These are phyloP conservation scores for Neoarthrinium moseri DNA, from an alignment of 2,329 filamentous ascomycete species.

Conservation along the genomic window DNA sequence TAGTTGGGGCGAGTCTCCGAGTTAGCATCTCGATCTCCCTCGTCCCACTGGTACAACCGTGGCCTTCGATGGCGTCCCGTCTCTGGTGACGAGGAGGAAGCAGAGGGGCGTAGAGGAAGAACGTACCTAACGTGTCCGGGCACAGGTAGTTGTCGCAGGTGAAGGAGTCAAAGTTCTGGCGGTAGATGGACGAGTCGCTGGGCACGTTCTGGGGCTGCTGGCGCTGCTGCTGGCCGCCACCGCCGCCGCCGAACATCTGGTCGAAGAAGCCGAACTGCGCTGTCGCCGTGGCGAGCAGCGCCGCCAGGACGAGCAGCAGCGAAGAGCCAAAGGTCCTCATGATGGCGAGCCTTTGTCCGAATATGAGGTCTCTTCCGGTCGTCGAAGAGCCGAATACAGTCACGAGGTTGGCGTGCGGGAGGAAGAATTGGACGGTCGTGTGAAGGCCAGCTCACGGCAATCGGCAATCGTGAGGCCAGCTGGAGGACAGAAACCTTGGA, in stretches of 20 bases:
- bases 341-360: too few relatives aligned
- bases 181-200: constrained; percentile 79
- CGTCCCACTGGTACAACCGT: not conserved
- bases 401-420: not conserved
- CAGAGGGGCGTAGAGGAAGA: not conserved
- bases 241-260: constrained; percentile 77
- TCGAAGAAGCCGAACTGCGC: constrained; percentile 98
- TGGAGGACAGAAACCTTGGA: too few relatives aligned
- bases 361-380: too few relatives aligned
- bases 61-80: not conserved
- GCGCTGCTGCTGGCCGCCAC: constrained; percentile 41
- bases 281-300: constrained; percentile 56
- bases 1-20: constrained; percentile 14
- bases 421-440: not conserved
- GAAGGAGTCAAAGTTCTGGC: constrained; percentile 50
- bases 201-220: constrained; percentile 71
- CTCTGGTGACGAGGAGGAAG: not conserved
- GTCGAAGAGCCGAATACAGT: too few relatives aligned
- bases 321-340: not conserved
- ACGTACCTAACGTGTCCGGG: constrained; percentile 72
- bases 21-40: not conserved
- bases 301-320: constrained; percentile 49
- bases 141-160: constrained; percentile 92
- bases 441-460: too few relatives aligned
- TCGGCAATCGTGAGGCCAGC: too few relatives aligned